Conservation (phyloP, 108 stramenopile genomes). For the Cyclotella sp. region DNA sequence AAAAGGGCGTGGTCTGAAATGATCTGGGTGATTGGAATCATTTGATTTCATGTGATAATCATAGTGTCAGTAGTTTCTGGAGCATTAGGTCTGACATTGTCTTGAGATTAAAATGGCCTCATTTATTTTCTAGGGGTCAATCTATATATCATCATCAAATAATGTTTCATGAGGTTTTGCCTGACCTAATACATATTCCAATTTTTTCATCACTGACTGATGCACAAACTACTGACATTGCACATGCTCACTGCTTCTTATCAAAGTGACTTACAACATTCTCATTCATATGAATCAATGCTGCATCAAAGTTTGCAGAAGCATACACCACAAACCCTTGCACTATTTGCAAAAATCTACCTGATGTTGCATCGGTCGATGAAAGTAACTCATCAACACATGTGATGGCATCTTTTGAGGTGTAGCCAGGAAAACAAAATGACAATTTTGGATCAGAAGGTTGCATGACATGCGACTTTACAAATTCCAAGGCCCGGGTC, state of each 20-base stretch:
- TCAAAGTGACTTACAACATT: constrained; percentile 1
- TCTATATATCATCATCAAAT: too few species aligned
- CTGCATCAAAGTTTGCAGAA: constrained; percentile 52
- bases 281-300: constrained; percentile 50
- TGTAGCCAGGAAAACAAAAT: constrained; percentile 28
- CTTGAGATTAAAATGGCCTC: too few species aligned
- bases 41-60: too few species aligned
- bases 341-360: constrained; percentile 8
- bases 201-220: too few species aligned
- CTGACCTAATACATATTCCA: too few species aligned
- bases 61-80: too few species aligned
- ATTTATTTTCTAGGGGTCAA: too few species aligned
- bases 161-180: too few species aligned
- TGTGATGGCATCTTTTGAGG: not conserved
- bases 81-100: too few species aligned
- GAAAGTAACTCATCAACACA: constrained; percentile 16
- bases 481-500: constrained; percentile 10
- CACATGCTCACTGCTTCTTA: not conserved
- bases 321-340: constrained; percentile 16
- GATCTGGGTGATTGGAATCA: too few species aligned
- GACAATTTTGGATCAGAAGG: constrained; percentile 1
- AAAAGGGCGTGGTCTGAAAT: too few species aligned
- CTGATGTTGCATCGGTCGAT: not conserved
- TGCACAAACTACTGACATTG: not conserved
- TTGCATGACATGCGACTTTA: constrained; percentile 3